Conservation (phyloP, 306 rosid genomes). For the barrel medic (Medicago truncatula) region DNA sequence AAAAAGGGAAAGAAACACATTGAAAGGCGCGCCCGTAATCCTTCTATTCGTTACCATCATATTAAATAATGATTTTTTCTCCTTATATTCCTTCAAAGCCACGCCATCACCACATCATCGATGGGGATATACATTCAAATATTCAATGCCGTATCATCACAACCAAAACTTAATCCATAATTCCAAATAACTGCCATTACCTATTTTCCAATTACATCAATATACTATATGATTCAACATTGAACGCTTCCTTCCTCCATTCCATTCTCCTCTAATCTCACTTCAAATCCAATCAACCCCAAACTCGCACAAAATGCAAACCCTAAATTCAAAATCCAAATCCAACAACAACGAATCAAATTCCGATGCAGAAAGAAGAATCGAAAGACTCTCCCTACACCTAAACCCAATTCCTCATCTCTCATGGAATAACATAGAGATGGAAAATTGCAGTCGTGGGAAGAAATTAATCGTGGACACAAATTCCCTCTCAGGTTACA, state of each 20-base stretch:
- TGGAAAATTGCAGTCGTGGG: slow-evolving; percentile 52
- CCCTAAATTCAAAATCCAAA: background rate
- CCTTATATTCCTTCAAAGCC: slow-evolving; percentile 4
- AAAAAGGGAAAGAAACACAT: slow-evolving; percentile 6
- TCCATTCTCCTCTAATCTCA: background rate
- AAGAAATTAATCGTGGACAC: slow-evolving; percentile 61
- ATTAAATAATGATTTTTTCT: too few species aligned
- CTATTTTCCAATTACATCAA: background rate
- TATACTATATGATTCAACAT: background rate
- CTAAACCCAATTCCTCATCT: slow-evolving; percentile 48
- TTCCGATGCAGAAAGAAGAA: slow-evolving; percentile 53
- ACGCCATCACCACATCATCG: slow-evolving; percentile 36
- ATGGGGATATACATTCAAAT: background rate
- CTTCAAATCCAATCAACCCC: background rate
- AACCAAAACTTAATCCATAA: background rate
- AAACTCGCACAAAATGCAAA: slow-evolving; percentile 16
- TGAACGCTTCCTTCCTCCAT: background rate
- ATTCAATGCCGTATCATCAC: background rate
- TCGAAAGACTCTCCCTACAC: slow-evolving; percentile 65
- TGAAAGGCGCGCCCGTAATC: slow-evolving; percentile 48
- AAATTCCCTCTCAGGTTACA: slow-evolving; percentile 44
- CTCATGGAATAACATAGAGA: slow-evolving; percentile 28
- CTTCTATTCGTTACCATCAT: background rate
- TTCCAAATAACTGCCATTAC: background rate
- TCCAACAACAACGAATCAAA: slow-evolving; percentile 43